A percentile compares a stretch with the other conserved stretches of the same genome.
Evolutionary conservation across 768 basidiomycete species (phyloP).

Genomic region (Rhodocollybia butyracea): DNA sequence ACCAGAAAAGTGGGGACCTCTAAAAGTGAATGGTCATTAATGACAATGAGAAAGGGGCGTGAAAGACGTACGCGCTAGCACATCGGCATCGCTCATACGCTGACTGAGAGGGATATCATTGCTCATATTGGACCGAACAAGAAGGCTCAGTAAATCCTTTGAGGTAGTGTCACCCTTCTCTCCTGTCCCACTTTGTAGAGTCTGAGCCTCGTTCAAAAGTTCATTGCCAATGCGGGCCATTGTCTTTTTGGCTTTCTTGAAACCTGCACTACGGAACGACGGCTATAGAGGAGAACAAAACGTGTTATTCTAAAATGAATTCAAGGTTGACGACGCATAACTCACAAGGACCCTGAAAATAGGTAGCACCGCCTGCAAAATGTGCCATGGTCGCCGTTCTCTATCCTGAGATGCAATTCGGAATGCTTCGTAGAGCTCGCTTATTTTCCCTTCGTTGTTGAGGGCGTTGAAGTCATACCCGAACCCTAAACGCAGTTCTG

Average conservation of each 20-base stretch:
- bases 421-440: slow-evolving; percentile 54
- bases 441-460: slow-evolving; percentile 24
- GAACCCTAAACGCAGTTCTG: slow-evolving; percentile 17
- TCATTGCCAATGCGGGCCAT: slow-evolving; percentile 50
- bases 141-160: slow-evolving; percentile 44
- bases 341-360: slow-evolving; percentile 36
- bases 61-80: slow-evolving; percentile 25
- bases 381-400: slow-evolving; percentile 23
- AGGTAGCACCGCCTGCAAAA: slow-evolving; percentile 33
- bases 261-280: slow-evolving; percentile 20
- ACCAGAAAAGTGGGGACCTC: slow-evolving; percentile 40
- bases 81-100: slow-evolving; percentile 44
- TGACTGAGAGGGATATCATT: slow-evolving; percentile 41
- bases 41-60: neutral
- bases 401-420: slow-evolving; percentile 37
- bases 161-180: slow-evolving; percentile 17
- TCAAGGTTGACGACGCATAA: neutral
- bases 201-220: slow-evolving; percentile 49
- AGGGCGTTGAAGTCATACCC: slow-evolving; percentile 31
- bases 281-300: slow-evolving; percentile 23
- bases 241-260: slow-evolving; percentile 29
- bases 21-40: neutral
- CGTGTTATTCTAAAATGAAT: neutral
- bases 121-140: slow-evolving; percentile 50
- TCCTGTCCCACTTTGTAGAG: slow-evolving; percentile 12